Evolutionary conservation across 345 rosid species (phyloP).

Genomic region (Citrus inodora): DNA sequence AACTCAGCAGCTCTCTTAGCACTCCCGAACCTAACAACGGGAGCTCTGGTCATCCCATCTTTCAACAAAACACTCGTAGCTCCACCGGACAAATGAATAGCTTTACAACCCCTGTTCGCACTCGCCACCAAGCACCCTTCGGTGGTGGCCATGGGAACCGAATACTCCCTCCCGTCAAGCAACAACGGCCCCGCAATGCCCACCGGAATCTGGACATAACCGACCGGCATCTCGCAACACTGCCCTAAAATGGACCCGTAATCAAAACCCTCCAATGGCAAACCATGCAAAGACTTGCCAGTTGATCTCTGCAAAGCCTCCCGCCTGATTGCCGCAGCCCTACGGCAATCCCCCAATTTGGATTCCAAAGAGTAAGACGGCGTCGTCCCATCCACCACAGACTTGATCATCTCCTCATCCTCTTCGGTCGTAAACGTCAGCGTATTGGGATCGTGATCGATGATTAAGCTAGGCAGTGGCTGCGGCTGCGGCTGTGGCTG

Average conservation of each 20-base stretch:
- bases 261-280: conserved; percentile 66
- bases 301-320: conserved; percentile 54
- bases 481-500: background rate
- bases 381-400: conserved; percentile 43
- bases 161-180: conserved; percentile 55
- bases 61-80: conserved; percentile 44
- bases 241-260: conserved; percentile 65
- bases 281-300: conserved; percentile 50
- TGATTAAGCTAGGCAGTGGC: conserved; percentile 3
- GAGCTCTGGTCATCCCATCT: conserved; percentile 77
- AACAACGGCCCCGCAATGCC: conserved; percentile 74
- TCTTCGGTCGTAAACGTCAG: conserved; percentile 23
- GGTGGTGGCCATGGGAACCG: conserved; percentile 77
- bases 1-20: conserved; percentile 53
- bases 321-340: conserved; percentile 57
- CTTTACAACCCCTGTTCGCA: conserved; percentile 71
- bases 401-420: conserved; percentile 50
- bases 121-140: conserved; percentile 81
- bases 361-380: conserved; percentile 67
- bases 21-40: conserved; percentile 52
- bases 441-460: conserved; percentile 8
- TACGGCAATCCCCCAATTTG: conserved; percentile 56
- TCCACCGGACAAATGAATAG: conserved; percentile 60
- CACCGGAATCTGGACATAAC: conserved; percentile 73
- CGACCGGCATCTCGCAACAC: conserved; percentile 81